Percentiles rank a stretch among this genome's conserved stretches.
Conservation (phyloP, 495 filamentous ascomycete genomes). For the Saxophila tyrrhenica region DNA sequence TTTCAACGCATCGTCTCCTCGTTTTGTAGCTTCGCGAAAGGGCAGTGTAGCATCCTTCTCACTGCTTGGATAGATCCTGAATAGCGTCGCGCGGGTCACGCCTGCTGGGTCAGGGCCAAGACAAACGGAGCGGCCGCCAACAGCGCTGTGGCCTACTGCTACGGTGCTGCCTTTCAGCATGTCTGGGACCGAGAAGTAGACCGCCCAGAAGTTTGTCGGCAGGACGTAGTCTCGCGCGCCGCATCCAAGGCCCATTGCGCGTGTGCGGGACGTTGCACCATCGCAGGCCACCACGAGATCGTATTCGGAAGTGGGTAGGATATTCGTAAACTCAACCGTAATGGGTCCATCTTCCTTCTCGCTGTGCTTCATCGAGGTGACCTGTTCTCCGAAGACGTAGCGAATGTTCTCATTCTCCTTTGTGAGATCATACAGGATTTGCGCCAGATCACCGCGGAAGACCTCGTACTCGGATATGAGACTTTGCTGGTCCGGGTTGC, state of each 20-base stretch:
- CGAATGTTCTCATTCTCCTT: constrained; percentile 31
- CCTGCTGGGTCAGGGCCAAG: constrained; percentile 28
- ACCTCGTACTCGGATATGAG: constrained; percentile 47
- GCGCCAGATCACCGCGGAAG: constrained; percentile 40
- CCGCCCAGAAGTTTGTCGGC: constrained; percentile 31
- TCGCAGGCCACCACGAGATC: constrained; percentile 42
- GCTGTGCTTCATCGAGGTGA: constrained; percentile 24
- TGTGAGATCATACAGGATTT: constrained; percentile 35
- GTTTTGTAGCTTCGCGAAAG: constrained; percentile 31
- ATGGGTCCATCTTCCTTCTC: constrained; percentile 27
- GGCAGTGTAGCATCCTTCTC: constrained; percentile 20
- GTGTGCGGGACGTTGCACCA: constrained; percentile 38
- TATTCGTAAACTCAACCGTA: constrained; percentile 30
- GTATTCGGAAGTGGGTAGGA: constrained; percentile 29
- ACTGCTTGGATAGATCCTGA: constrained; percentile 26
- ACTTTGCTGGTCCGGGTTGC: constrained; percentile 33
- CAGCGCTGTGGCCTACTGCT: constrained; percentile 28
- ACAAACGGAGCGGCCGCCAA: constrained; percentile 29
- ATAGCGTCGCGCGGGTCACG: constrained; percentile 25
- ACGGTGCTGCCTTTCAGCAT: constrained; percentile 30
- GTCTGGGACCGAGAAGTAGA: constrained; percentile 32
- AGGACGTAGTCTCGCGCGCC: constrained; percentile 31
- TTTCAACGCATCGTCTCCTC: constrained; percentile 35
- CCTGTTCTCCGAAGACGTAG: constrained; percentile 37
- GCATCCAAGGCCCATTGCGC: constrained; percentile 35